Base-by-base conservation (phyloP, 2,329 filamentous ascomycete species). In the Thelonectria blattea region DNA sequence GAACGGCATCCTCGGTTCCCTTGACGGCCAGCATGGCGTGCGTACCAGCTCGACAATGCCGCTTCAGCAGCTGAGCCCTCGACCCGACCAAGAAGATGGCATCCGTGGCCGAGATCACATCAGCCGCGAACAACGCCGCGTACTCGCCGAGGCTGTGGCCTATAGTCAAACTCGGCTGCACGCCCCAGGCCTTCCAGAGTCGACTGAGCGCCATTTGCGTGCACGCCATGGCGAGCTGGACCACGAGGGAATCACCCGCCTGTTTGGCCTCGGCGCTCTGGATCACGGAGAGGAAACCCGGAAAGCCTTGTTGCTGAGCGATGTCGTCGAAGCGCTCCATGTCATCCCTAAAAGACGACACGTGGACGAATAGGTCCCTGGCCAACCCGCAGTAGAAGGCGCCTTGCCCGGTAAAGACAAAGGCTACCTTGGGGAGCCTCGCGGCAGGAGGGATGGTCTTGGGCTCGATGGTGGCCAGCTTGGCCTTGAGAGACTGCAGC, bases 71-170 rank as follows among this genome's bases (percentile, higher is more conserved):
- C 68, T 80, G 72, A 7, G 87, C 86, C 62, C 88, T 80, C 46
- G 75, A 67, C 17, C 87, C 87, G 39, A 89, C 86, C 1, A 91
- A 76, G 50, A 82, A 84, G 27, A 91, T 79, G 68, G 85, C 82
- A 71, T 89, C 87, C 63, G 79, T 79, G 39, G 81, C 81, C 5
- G 83, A 86, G 27, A 88, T 77, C 30, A 88, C 84, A 57, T 84
- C 85, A 52, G 85, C 83, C 37, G 84, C 80, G 65, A 85, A 78
- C 1, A 88, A 76, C n/a, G 86, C 87, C 22, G 85, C 85, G 69
- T 87, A 88, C 70, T 88, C 85, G 47, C 86, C 85, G 17, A 89
- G 76, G 64, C 83, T 87, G 64, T 81, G 80, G 18, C 79, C 81
- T 22, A 81, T 68, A 3, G 79, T 76, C 2, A 72, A 77, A 45